phyloP scores from a whole-genome alignment of 169 alveolate genomes.

The Plasmodium ovale region DNA sequence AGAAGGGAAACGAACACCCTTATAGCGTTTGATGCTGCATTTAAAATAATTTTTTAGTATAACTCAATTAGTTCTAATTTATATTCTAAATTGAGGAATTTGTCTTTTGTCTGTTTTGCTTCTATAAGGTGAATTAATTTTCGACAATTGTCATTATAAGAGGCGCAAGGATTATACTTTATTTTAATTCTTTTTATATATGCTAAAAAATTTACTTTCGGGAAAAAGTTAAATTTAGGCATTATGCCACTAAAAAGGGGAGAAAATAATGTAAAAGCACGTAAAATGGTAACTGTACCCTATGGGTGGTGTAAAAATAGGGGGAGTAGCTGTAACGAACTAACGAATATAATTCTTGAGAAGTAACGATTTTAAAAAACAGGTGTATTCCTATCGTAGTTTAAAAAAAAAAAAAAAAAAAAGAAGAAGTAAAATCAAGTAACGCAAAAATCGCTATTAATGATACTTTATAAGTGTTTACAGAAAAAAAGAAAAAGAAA shows the following conservation, averaged over 20 bases:
- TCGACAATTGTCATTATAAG: conserved; percentile 68
- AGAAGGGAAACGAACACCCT: too few relatives aligned
- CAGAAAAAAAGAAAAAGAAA: too few relatives aligned
- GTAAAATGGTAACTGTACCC: background rate
- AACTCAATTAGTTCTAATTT: conserved; percentile 65
- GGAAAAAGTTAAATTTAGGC: conserved; percentile 76
- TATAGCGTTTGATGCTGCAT: background rate
- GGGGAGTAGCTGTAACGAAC: background rate
- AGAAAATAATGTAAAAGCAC: conserved; percentile 2
- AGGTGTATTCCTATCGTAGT: too few relatives aligned
- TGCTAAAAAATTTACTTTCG: conserved; percentile 68
- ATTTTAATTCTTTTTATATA: conserved; percentile 56
- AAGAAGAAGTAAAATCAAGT: too few relatives aligned
- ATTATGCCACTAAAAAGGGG: conserved; percentile 19
- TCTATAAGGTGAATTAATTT: conserved; percentile 67
- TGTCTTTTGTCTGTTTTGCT: conserved; percentile 67
- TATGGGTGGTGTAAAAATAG: background rate
- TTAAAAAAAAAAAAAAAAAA: too few relatives aligned
- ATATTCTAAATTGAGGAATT: conserved; percentile 64
- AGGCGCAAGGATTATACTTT: conserved; percentile 66
- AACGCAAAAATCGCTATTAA: too few relatives aligned
- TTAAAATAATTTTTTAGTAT: background rate
- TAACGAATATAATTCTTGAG: background rate
- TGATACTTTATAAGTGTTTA: too few relatives aligned
- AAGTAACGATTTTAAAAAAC: too few relatives aligned